Conservation (phyloP, 257 asterid genomes). For the Leptodermis oblonga region DNA sequence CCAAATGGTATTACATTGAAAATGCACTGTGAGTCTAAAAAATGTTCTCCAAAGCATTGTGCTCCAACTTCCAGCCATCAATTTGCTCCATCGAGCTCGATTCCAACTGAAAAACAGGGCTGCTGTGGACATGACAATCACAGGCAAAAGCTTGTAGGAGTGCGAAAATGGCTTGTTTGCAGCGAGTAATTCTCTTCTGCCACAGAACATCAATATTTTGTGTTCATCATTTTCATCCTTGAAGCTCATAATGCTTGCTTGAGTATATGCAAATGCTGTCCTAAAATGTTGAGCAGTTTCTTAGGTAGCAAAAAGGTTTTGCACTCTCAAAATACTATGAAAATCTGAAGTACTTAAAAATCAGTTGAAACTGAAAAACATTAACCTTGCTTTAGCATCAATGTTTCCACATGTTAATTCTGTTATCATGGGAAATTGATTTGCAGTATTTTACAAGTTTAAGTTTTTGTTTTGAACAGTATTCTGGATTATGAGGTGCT, state of each 20-base stretch:
- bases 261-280: background rate
- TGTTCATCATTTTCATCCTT: background rate
- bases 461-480: slow-evolving; percentile 25
- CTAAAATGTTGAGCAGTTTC: background rate
- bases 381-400: background rate
- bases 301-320: background rate
- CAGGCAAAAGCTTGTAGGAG: slow-evolving; percentile 37
- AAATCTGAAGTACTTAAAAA: background rate
- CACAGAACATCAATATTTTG: background rate
- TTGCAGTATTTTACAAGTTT: background rate
- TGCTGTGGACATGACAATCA: slow-evolving; percentile 16
- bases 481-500: slow-evolving; percentile 54
- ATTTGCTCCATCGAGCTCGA: slow-evolving; percentile 4
- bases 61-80: background rate
- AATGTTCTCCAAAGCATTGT: slow-evolving; percentile 18
- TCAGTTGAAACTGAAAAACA: background rate
- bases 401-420: background rate
- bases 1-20: slow-evolving; percentile 8
- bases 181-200: slow-evolving; percentile 41
- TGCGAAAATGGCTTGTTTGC: slow-evolving; percentile 54
- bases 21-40: slow-evolving; percentile 15
- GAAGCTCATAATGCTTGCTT: no score
- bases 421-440: background rate
- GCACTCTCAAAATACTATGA: background rate
- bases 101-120: slow-evolving; percentile 10